Evolutionary conservation across 1,284 basidiomycete genomes (phyloP), one percentile per base, ranked within the genome.

Genomic region (Ceratobasidium sp.): DNA sequence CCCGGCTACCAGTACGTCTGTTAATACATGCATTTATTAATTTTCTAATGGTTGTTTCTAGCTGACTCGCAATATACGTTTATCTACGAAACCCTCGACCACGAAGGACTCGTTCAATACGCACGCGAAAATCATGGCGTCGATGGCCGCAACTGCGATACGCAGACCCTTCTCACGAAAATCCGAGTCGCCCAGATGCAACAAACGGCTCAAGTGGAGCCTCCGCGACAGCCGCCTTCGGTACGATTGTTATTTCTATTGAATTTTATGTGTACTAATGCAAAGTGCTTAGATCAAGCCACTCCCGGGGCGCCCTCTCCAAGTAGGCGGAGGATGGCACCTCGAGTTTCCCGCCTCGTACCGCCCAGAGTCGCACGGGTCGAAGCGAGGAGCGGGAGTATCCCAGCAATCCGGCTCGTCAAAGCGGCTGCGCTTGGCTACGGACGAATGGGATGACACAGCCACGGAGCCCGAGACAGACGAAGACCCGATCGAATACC

Each of bases 281-380:
- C 16, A 21, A 38, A 52, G 14, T 38, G n/a, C 14, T 13, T 23
- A 66, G 50, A 54, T 66, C 49, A 26, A 21, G 21, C 11, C 41
- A 35, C 49, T 26, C 13, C 11, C 47, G 7, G 30, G 47, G 1
- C 18, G 2, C 18, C 63, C 50, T 21, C 21, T 66, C 32, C 30
- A 66, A 54, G 63, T 66, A 66, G 63, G 63, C 16, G 63, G 63
- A 13, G 49, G 63, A 9, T 66, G 63, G 63, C 59, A 47, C 41
- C 59, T n/a, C 41, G 26, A 43, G 9, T 23, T 46, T 23, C 18
- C 11, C 14, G 18, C 3, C 43, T 61, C 23, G 38, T 6, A 43
- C 14, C 16, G 30, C 32, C 26, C 18, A 30, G 9, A 9, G 28
- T 5, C 18, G 5, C 18, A 14, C 18, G 59, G 59, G 44, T 21